Conservation (phyloP, 2,329 filamentous ascomycete genomes). For the Fusarium sp. region DNA sequence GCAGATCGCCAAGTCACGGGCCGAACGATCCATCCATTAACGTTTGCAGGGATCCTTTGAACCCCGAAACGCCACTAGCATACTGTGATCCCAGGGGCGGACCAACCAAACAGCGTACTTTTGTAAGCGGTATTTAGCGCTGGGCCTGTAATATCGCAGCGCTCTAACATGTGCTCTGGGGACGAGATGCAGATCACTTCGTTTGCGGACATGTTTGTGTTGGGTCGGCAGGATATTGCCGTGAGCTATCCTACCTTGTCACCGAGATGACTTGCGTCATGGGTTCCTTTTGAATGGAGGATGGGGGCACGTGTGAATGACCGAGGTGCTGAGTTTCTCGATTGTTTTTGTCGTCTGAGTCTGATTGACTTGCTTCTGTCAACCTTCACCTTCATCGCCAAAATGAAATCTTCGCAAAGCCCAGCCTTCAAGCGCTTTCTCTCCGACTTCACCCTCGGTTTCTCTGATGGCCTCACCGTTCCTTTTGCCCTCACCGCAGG, state of each 20-base stretch:
- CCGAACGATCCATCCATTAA: constrained; percentile 9
- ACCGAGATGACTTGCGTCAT: constrained; percentile 16
- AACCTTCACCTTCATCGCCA: background rate
- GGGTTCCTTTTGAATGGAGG: background rate
- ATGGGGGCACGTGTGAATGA: constrained; percentile 1
- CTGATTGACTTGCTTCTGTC: background rate
- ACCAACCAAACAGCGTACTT: constrained; percentile 5
- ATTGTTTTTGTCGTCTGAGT: background rate
- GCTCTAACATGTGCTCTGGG: constrained; percentile 33
- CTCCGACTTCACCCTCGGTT: constrained; percentile 77
- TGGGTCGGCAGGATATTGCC: constrained; percentile 21
- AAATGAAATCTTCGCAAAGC: constrained; percentile 43
- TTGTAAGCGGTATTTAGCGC: constrained; percentile 15
- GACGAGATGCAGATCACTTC: constrained; percentile 4
- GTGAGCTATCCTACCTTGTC: constrained; percentile 18
- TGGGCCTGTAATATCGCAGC: constrained; percentile 21
- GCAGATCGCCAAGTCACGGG: constrained; percentile 15
- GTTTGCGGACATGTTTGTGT: background rate
- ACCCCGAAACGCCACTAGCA: background rate
- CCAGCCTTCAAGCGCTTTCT: constrained; percentile 59
- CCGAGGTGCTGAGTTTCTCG: fast-evolving
- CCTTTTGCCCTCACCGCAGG: constrained; percentile 81
- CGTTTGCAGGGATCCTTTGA: background rate
- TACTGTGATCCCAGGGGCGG: constrained; percentile 6
- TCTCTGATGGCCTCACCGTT: constrained; percentile 80